phyloP scores from a whole-genome alignment of 495 filamentous ascomycete genomes.

The Annulohypoxylon maeteangense region DNA sequence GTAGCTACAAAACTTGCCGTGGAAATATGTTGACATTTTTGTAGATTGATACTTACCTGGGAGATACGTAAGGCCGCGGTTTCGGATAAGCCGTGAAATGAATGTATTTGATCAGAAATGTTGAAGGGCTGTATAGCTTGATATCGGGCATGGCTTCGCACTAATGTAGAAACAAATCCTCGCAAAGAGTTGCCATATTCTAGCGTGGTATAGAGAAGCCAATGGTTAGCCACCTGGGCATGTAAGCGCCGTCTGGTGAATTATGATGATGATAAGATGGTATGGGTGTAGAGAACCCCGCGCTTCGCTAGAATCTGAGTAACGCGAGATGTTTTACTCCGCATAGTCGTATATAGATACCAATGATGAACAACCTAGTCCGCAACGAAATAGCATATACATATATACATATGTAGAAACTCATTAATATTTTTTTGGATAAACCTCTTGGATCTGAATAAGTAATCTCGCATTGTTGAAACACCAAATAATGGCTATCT shows the following conservation, averaged over 20 bases:
- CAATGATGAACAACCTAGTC: neutral
- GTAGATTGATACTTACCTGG: too few relatives aligned
- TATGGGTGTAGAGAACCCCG: conserved; percentile 1
- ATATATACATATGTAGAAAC: neutral
- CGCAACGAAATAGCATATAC: neutral
- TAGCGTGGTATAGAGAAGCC: neutral
- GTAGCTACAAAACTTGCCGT: too few relatives aligned
- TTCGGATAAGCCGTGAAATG: too few relatives aligned
- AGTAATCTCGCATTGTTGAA: neutral
- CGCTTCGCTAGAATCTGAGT: neutral
- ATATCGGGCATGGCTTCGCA: neutral
- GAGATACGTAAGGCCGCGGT: too few relatives aligned
- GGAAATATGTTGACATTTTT: too few relatives aligned
- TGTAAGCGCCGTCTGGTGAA: neutral
- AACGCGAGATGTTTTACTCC: neutral
- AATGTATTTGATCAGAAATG: neutral
- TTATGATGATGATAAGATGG: neutral
- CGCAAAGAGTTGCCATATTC: neutral
- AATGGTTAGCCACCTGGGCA: neutral
- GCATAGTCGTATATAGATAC: neutral
- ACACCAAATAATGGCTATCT: conserved; percentile 16
- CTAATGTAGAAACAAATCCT: neutral
- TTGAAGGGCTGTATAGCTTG: neutral
- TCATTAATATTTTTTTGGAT: neutral
- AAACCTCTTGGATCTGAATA: neutral